Percentiles rank a stretch among this genome's conserved stretches.
phyloP scores from a whole-genome alignment of 1,284 basidiomycete species.

The Ganoderma multipileum region DNA sequence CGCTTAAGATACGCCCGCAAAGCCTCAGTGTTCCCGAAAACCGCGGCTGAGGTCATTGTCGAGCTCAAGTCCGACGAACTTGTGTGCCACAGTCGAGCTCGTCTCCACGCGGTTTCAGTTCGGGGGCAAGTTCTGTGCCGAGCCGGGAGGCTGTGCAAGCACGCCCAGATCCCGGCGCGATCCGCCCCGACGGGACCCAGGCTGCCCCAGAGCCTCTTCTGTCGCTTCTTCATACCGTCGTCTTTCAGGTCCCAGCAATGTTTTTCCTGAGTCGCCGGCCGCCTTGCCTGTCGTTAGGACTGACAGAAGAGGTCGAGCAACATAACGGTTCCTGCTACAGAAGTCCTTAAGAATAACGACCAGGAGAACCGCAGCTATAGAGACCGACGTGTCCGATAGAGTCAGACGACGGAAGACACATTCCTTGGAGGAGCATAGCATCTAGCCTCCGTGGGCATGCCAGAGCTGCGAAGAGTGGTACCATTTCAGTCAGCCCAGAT shows the following conservation, averaged over 20 bases:
- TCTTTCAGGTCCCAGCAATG: not conserved
- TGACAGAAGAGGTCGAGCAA: not conserved
- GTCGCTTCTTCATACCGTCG: not conserved
- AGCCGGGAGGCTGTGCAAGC: slow-evolving; percentile 8
- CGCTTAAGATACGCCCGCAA: not conserved
- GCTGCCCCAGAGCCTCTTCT: not conserved
- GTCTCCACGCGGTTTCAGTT: not conserved
- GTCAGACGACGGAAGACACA: slow-evolving; percentile 14
- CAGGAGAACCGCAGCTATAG: not conserved
- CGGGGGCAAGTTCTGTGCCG: not conserved
- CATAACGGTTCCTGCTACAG: not conserved
- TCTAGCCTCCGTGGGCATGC: not conserved
- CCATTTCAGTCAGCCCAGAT: slow-evolving; percentile 19
- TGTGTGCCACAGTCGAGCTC: no score
- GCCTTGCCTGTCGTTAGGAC: not conserved
- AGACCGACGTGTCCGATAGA: slow-evolving; percentile 5
- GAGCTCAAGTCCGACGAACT: not conserved
- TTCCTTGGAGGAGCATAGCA: slow-evolving; percentile 11
- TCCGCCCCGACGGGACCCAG: slow-evolving; percentile 11
- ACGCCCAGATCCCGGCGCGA: slow-evolving; percentile 17
- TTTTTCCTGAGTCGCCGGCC: not conserved
- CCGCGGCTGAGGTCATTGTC: not conserved
- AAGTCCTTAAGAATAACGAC: not conserved
- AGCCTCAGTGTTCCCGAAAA: not conserved
- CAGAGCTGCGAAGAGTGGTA: slow-evolving; percentile 5